Evolutionary conservation across 1,139 yeast species (phyloP).

Genomic region (Suhomyces coccinellae): DNA sequence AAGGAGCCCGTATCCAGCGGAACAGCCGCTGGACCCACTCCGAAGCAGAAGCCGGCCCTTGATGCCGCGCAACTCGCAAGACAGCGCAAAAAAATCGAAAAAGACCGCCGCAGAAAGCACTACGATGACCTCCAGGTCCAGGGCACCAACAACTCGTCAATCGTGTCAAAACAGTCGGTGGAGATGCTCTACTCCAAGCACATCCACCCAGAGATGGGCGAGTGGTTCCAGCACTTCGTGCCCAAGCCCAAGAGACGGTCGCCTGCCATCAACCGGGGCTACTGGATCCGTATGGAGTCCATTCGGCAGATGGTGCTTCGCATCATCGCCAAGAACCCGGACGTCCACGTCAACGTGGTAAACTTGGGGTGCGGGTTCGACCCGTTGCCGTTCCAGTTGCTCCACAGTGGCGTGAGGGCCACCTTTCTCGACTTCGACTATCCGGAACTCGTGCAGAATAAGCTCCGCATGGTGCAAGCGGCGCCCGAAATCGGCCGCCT

Average conservation of each 20-base stretch:
- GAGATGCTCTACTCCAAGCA: constrained; percentile 58
- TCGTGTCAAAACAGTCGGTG: constrained; percentile 79
- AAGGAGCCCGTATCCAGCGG: background rate
- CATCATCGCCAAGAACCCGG: constrained; percentile 33
- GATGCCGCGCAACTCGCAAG: constrained; percentile 23
- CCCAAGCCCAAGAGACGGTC: constrained; percentile 68
- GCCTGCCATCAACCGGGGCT: constrained; percentile 81
- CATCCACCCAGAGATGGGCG: constrained; percentile 37
- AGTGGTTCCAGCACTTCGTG: constrained; percentile 62
- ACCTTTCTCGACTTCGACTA: constrained; percentile 73
- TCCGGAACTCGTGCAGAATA: constrained; percentile 61
- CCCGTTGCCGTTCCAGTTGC: constrained; percentile 69
- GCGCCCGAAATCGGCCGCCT: constrained; percentile 49
- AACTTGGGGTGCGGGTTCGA: constrained; percentile 85
- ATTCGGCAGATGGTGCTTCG: constrained; percentile 53
- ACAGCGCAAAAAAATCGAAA: constrained; percentile 45
- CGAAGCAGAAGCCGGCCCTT: background rate
- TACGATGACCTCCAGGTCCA: constrained; percentile 68
- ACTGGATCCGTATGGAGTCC: constrained; percentile 79
- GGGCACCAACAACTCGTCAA: constrained; percentile 82
- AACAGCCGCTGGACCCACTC: too few species aligned
- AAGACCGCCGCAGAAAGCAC: constrained; percentile 47
- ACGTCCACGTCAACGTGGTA: constrained; percentile 43
- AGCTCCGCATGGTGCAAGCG: constrained; percentile 50
- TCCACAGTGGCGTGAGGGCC: constrained; percentile 24